These are phyloP conservation scores for Wickerhamomyces bovis DNA, from an alignment of 805 yeast species.

Conservation along the genomic window DNA sequence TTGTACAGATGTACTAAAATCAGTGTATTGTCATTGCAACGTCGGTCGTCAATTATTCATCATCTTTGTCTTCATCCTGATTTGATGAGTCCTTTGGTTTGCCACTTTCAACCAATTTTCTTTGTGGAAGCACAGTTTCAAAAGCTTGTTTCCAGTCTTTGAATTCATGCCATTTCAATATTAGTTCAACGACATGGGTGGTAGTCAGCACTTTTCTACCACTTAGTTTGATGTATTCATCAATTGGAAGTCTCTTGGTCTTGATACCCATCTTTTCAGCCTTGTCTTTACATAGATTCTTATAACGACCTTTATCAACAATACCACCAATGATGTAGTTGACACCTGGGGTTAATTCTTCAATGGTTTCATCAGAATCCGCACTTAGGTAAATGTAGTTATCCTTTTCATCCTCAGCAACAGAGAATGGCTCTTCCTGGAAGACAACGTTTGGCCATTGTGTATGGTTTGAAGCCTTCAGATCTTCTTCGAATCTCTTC, in stretches of 20 bases:
- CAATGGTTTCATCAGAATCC: constrained; percentile 70
- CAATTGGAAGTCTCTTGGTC: constrained; percentile 82
- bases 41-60: not conserved
- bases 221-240: constrained; percentile 70
- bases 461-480: constrained; percentile 47
- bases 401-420: constrained; percentile 30
- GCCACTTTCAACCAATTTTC: constrained; percentile 39
- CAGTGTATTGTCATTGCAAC: not conserved
- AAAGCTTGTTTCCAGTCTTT: constrained; percentile 84
- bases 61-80: not conserved
- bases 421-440: constrained; percentile 23
- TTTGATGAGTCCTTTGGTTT: not conserved
- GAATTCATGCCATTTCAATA: constrained; percentile 73
- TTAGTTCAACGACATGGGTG: constrained; percentile 87
- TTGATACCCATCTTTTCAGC: constrained; percentile 67
- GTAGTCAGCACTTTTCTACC: constrained; percentile 91
- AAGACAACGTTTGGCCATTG: constrained; percentile 67
- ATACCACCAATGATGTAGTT: constrained; percentile 93
- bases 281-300: constrained; percentile 71
- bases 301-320: constrained; percentile 90
- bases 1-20: no score
- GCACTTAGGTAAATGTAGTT: constrained; percentile 69
- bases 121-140: constrained; percentile 77
- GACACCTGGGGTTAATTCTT: constrained; percentile 55
- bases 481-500: constrained; percentile 58